Base-by-base conservation (phyloP, 306 rosid species). In the Mimosa bimucronata region DNA sequence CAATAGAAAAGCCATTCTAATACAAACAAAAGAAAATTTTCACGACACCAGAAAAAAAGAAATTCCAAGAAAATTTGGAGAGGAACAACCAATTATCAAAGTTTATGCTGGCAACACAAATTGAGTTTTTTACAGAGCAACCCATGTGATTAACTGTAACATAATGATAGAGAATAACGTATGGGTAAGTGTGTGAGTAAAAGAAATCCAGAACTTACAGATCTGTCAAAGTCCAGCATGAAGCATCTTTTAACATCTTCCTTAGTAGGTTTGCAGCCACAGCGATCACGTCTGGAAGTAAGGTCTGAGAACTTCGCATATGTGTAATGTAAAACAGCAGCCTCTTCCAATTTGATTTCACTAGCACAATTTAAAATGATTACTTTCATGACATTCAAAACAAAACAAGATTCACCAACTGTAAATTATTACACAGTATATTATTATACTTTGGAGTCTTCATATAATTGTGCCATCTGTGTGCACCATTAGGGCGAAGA, bases 391-490 rank as follows among this genome's bases (percentile, higher is more conserved):
- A 45, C 18, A 53, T 80, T 83, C 29, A 78, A 44, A 46, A 69
- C 28, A 48, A 77, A 16, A 71, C 34, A 66, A 41, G 16, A 75
- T 30, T 25, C 18, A n/a, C 31, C 48, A 28, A 72, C 50, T 55
- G 71, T 19, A 37, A 60, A 80, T 61, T 55, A 50, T 70, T 21
- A 21, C n/a, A 67, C 50, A 55, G 68, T 30, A 41, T 53, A 80
- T 66, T 44, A 50, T 73, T 48, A 6, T 92, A 95, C 98, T 88
- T 91, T 25, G 97, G 99, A 55, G 94, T 89, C 89, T 91, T 95
- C 99, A 95, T 95, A 77, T 95, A 95, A 82, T 92, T 95, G 87
- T 95, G 96, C 98, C 98, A 95, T 91, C 98, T 92, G 84, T 95
- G 98, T 65, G 98, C 98, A 80, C 98, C 98, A 74, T 95, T 95